These are phyloP conservation scores for Jamesozyma rosinii DNA, from an alignment of 805 yeast genomes.

Conservation along the genomic window DNA sequence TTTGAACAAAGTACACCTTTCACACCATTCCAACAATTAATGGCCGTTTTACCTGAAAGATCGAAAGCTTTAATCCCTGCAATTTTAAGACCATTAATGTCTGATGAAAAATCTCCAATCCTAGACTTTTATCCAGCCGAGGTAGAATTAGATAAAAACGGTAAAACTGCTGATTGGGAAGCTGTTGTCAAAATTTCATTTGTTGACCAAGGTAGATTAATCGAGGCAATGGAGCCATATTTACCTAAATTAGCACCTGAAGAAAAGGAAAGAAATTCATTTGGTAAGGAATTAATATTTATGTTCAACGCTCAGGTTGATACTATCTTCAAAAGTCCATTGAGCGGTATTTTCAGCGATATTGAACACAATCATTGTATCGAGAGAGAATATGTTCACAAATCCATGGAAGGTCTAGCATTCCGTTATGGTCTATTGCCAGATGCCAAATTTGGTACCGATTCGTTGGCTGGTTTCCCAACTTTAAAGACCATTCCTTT, in stretches of 20 bases:
- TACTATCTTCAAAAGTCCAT: constrained; percentile 59
- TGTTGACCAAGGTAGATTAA: constrained; percentile 73
- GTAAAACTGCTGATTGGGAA: constrained; percentile 95
- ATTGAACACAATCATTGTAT: constrained; percentile 71
- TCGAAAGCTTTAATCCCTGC: constrained; percentile 71
- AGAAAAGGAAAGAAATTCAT: constrained; percentile 64
- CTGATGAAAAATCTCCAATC: constrained; percentile 77
- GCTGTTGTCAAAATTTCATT: constrained; percentile 89
- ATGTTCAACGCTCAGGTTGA: constrained; percentile 68
- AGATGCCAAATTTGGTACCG: constrained; percentile 62
- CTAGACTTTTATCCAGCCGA: constrained; percentile 83
- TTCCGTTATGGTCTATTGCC: constrained; percentile 49
- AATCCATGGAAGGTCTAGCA: constrained; percentile 34
- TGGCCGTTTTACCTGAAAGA: constrained; percentile 95
- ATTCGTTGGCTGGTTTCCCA: constrained; percentile 84
- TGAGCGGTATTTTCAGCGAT: constrained; percentile 68
- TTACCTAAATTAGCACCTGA: constrained; percentile 55
- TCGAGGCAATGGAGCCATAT: constrained; percentile 61
- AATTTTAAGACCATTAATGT: constrained; percentile 73
- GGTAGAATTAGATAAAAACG: constrained; percentile 83
- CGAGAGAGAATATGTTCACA: constrained; percentile 48
- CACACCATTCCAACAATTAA: constrained; percentile 87
- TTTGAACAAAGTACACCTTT: constrained; percentile 74
- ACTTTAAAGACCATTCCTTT: constrained; percentile 64
- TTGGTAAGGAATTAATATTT: constrained; percentile 63